Evolutionary conservation across 78 protist genomes (phyloP), one percentile per base, ranked within the genome.

Genomic region (Isochrysis galbana): DNA sequence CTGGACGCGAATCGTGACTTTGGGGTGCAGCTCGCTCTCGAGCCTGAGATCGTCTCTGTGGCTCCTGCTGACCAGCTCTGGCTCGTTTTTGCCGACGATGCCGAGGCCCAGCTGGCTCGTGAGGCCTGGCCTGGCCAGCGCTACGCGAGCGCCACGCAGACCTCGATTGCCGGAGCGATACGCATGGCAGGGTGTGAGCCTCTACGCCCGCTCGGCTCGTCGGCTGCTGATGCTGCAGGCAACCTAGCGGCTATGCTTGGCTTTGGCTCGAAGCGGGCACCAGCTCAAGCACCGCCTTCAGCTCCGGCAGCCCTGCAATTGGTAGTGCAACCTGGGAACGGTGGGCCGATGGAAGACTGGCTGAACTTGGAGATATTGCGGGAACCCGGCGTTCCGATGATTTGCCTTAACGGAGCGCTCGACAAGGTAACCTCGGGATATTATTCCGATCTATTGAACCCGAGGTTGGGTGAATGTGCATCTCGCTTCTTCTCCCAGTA

Each of bases 1-100:
- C 88, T 80, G 41, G 55, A 80, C 88, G 88, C 88, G 25, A 80
- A 80, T 38, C 88, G 88, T 38, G 88, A 80, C 38, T 80, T 80
- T 38, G 88, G 32, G 29, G 0, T 80, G 3, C 48, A 44, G 39
- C 48, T 80, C 39, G 48, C 84, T 7, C 44, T 39, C 84, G 46
- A 39, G 47, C 84, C 84, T 5, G 47, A 77, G 84, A 10, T 39
- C n/a, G n/a, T n/a, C n/a, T n/a, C n/a, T 25, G 39, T 25, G 77
- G 21, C 36, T 22, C 39, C 39, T n/a, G 21, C 10, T 0, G 77
- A 69, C 36, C 45, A 36, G 88, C 54, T 80, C 41, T 44, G 54
- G 55, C 48, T 80, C 23, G 39, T 46, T 54, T 44, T 80, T 2
- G n/a, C 51, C 41, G 88, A 80, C 38, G 55, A 80, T 5, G 38